Conservation (phyloP, 441 rosid genomes). For the Iberis amara region DNA sequence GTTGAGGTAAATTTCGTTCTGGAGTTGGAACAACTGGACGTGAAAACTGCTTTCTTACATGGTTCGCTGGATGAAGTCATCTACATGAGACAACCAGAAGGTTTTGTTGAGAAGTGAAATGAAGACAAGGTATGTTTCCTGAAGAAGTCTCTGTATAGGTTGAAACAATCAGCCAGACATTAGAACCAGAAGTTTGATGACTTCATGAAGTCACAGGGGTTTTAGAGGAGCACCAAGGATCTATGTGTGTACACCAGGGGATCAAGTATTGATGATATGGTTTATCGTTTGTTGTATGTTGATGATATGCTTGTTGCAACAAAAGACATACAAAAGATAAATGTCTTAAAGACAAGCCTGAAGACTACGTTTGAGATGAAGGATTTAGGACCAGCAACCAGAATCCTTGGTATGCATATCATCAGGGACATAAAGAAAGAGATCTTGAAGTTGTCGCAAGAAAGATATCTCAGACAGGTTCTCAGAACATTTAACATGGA, state of each 20-base stretch:
- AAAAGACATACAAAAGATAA: neutral
- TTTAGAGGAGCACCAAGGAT: neutral
- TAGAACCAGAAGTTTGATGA: neutral
- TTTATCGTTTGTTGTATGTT: neutral
- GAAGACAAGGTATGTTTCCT: neutral
- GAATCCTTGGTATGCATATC: neutral
- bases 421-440: no score
- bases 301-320: neutral
- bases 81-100: neutral
- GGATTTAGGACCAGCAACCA: neutral
- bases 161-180: neutral
- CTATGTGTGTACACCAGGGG: neutral
- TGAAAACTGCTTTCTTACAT: neutral
- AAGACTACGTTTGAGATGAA: neutral
- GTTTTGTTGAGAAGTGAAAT: neutral
- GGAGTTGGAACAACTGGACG: neutral
- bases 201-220: neutral
- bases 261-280: neutral
- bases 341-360: neutral
- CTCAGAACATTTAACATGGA: no score
- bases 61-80: neutral
- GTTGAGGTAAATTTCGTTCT: neutral
- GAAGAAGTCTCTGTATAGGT: neutral
- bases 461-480: no score
- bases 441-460: no score